These are phyloP conservation scores for Podospora sp. DNA, from an alignment of 495 filamentous ascomycete species.

Conservation along the genomic window DNA sequence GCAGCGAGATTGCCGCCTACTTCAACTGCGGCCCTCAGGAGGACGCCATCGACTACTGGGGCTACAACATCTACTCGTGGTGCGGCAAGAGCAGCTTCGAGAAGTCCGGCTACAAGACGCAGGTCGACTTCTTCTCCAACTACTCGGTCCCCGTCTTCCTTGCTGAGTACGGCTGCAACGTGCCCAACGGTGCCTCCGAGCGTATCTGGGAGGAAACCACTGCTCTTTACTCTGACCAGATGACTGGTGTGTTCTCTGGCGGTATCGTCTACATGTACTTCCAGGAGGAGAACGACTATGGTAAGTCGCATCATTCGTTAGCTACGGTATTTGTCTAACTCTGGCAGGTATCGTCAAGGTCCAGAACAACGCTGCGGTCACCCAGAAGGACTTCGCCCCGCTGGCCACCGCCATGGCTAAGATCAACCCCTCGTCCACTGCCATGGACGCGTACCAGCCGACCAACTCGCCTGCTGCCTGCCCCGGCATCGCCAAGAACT, in stretches of 20 bases:
- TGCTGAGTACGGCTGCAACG: conserved; percentile 96
- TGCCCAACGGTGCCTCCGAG: conserved; percentile 55
- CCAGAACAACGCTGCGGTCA: conserved; percentile 57
- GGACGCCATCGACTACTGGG: conserved; percentile 88
- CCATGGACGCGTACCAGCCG: conserved; percentile 69
- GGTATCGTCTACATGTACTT: conserved; percentile 99
- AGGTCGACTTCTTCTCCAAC: conserved; percentile 79
- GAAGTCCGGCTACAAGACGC: conserved; percentile 73
- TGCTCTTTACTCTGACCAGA: conserved; percentile 76
- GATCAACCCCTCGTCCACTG: conserved; percentile 65
- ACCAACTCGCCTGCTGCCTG: conserved; percentile 78
- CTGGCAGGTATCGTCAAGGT: conserved; percentile 64
- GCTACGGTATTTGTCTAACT: conserved; percentile 8
- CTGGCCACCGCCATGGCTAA: conserved; percentile 71
- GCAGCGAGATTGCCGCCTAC: conserved; percentile 77
- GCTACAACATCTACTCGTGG: conserved; percentile 99
- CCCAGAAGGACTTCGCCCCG: conserved; percentile 71
- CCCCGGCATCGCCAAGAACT: conserved; percentile 64
- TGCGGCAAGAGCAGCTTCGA: conserved; percentile 78
- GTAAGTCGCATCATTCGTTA: conserved; percentile 39
- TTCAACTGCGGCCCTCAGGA: conserved; percentile 79
- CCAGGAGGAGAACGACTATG: conserved; percentile 87
- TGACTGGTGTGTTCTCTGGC: conserved; percentile 86
- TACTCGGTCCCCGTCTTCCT: conserved; percentile 96
- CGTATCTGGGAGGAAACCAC: conserved; percentile 86